These are phyloP conservation scores for Verbascum thapsus DNA, from an alignment of 257 asterid species.

Conservation along the genomic window DNA sequence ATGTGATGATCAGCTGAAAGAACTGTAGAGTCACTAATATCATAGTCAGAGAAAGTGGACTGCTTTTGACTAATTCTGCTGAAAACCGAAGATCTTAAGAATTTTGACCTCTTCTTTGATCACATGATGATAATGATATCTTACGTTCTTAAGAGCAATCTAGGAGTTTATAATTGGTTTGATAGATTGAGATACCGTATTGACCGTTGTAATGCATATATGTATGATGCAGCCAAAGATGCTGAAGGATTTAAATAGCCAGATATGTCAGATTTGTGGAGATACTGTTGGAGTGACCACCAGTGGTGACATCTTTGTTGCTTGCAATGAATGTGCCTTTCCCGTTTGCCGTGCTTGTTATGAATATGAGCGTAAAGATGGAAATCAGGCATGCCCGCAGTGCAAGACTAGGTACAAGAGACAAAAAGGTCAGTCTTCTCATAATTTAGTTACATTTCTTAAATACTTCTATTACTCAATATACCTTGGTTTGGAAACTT, in stretches of 20 bases:
- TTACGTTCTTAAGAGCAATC: not conserved
- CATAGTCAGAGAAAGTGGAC: constrained; percentile 1
- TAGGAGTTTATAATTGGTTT: constrained; percentile 4
- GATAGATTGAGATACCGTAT: constrained; percentile 14
- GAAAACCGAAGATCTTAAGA: constrained; percentile 11
- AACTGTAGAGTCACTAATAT: constrained; percentile 2
- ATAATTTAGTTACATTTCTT: not conserved
- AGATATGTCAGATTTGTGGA: constrained; percentile 90
- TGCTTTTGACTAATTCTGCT: constrained; percentile 19
- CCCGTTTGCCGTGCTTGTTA: constrained; percentile 94
- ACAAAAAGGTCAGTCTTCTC: constrained; percentile 60
- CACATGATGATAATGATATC: constrained; percentile 9
- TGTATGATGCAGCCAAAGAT: constrained; percentile 71
- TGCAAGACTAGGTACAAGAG: constrained; percentile 93
- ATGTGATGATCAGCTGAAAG: not conserved
- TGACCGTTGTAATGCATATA: constrained; percentile 22
- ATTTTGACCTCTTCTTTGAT: not conserved
- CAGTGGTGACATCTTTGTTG: constrained; percentile 77
- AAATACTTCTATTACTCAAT: not conserved
- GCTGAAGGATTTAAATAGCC: constrained; percentile 61
- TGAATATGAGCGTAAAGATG: constrained; percentile 92
- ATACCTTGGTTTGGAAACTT: constrained; percentile 18
- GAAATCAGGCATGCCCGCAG: constrained; percentile 85
- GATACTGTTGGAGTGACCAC: constrained; percentile 69
- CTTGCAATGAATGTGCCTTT: constrained; percentile 93